Evolutionary conservation across 306 rosid species (phyloP), one percentile per base, ranked within the genome.

Genomic region (Leucaena leucocephala): DNA sequence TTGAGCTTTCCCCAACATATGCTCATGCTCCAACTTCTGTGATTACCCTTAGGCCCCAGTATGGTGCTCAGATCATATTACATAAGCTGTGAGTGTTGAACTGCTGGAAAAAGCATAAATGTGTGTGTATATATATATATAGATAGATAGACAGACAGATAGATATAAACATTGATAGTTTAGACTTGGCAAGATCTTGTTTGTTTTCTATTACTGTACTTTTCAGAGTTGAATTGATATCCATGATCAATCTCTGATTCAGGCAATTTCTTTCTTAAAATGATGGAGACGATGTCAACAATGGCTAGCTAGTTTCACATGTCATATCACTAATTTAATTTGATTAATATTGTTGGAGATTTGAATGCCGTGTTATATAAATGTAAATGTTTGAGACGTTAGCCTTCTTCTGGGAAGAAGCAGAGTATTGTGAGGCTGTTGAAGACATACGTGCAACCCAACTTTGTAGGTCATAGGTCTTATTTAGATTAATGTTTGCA

Each of bases 1-100:
- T 84, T 42, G 66, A 64, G 59, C 85, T 84, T 42, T 86, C 87
- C 0, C 78, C 87, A 3, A 69, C 82, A 19, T 86, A 84, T 54
- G 44, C 17, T 68, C 72, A 19, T 19, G 72, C 78, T 76, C 90
- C 82, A 22, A 22, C 14, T 2, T 8, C 3, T 4, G 36, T 58
- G 64, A 8, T 74, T 16, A 22, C 64, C 7, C n/a, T 1, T n/a
- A 2, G 5, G 17, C 72, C 72, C 3, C 36, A 68, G 36, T 68
- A 42, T 19, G 72, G 52, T 19, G 33, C 72, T 13, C 72, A 40
- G 0, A 43, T 68, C 36, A 68, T 42, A 8, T 19, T 68, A 4
- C 34, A 42, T 11, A 68, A 42, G 52, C 52, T 68, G 16, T 67
- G 14, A 43, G 21, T 27, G 38, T 58, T 8, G 3, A 15, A 7